phyloP scores from a whole-genome alignment of 306 rosid species.

The Cucumis cinereus region DNA sequence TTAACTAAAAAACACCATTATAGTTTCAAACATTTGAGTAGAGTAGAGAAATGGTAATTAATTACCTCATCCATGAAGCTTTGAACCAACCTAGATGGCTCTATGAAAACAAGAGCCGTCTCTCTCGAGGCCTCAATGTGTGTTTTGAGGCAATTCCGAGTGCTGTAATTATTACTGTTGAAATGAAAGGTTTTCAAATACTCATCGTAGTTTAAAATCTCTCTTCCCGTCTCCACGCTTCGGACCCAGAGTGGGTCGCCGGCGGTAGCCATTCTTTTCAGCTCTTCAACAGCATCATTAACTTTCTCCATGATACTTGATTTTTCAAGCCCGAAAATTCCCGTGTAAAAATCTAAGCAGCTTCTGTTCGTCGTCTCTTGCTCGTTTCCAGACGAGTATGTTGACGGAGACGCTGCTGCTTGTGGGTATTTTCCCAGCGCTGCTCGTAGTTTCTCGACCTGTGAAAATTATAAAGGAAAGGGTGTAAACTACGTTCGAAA shows the following conservation, averaged over 20 bases:
- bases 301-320: conserved; percentile 70
- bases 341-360: conserved; percentile 77
- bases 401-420: conserved; percentile 51
- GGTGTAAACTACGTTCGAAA: no score
- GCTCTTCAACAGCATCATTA: conserved; percentile 68
- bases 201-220: conserved; percentile 81
- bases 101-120: conserved; percentile 58
- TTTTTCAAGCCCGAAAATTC: conserved; percentile 76
- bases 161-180: conserved; percentile 19
- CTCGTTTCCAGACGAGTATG: conserved; percentile 46
- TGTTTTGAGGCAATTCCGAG: conserved; percentile 27
- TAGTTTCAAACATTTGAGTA: no score
- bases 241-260: conserved; percentile 86
- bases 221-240: conserved; percentile 80
- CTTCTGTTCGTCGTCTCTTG: conserved; percentile 45
- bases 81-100: conserved; percentile 61
- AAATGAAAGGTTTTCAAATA: conserved; percentile 49
- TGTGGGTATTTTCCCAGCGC: conserved; percentile 43
- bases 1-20: no score
- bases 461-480: neutral
- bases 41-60: no score
- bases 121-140: conserved; percentile 91
- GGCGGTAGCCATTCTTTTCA: conserved; percentile 54
- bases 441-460: conserved; percentile 71
- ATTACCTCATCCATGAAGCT: conserved; percentile 70